Base-by-base conservation (phyloP, 768 basidiomycete genomes). In the Auricularia auricula-judae region DNA sequence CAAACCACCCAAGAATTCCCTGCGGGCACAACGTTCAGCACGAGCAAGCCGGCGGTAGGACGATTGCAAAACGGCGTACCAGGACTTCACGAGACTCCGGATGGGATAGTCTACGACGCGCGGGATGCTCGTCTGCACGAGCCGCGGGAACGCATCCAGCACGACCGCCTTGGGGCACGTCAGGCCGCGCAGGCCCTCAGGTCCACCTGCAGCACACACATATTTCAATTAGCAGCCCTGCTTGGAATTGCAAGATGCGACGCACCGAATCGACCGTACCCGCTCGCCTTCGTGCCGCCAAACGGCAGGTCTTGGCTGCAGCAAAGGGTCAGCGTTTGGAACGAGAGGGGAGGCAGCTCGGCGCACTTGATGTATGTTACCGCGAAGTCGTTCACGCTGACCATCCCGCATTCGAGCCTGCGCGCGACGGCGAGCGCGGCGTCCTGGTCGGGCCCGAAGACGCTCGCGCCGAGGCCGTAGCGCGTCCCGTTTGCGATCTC, bases 351-450 rank as follows among this genome's bases (percentile, higher is more conserved):
- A 36, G 11, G 36, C 59, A 66, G 56, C 8, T 29, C 5, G 56
- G 29, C 56, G 36, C 8, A 79, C 86, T 78, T 71, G n/a, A 91
- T 86, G 72, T 93, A 93, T 76, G 86, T 93, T 7, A 89, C 87
- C 12, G 84, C 93, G 72, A 93, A 97, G 76, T 98, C 97, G 70
- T 98, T 98, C 67, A 97, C 81, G 21, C 94, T 87, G 3, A 98
- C 96, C 97, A 99, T 98, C 58, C 96, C 96, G 70, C 93, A 95
- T 62, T 96, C 86, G 62, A 99, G 77, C 60, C 79, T 77, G 68
- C 86, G 85, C 35, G 94, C 94, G 23, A 98, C 88, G 60, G 87
- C 78, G 63, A 91, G 68, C 71, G 92, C 93, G 53, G 88, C 77
- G 47, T 82, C 81, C 72, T 89, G 88, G 71, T 91, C 85, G 10